Percentiles rank a stretch among this genome's conserved stretches.
Evolutionary conservation across 2,329 filamentous ascomycete species (phyloP).

Genomic region (Fusarium praegraminearum): DNA sequence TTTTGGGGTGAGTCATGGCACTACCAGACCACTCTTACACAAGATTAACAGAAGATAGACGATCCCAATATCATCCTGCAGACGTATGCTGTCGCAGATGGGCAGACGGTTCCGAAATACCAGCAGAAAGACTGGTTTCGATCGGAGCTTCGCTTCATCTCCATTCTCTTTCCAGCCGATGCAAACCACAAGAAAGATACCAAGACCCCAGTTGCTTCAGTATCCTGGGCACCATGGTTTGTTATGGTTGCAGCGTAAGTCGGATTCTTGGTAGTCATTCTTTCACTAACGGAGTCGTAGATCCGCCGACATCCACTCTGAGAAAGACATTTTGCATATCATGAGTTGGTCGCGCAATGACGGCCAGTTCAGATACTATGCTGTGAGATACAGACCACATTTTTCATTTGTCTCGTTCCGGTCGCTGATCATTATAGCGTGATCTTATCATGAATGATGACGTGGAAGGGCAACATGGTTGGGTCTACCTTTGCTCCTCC

Average conservation of each 20-base stretch:
- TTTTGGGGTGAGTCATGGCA: background rate
- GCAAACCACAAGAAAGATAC: background rate
- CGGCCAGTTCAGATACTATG: conserved; percentile 5
- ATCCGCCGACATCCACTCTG: background rate
- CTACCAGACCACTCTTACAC: accelerated
- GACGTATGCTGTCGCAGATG: conserved; percentile 7
- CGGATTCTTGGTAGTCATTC: background rate
- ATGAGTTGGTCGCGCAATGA: conserved; percentile 4
- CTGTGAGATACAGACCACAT: background rate
- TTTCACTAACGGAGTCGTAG: background rate
- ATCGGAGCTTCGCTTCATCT: conserved; percentile 5
- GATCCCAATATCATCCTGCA: background rate
- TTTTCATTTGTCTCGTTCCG: background rate
- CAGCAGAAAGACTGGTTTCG: conserved; percentile 4
- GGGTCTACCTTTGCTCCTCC: conserved; percentile 7
- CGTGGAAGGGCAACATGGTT: background rate
- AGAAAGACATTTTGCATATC: conserved; percentile 2
- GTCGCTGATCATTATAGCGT: background rate
- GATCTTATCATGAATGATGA: background rate
- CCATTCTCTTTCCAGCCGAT: background rate
- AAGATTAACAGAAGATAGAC: background rate
- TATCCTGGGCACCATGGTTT: conserved; percentile 5
- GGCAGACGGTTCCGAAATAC: background rate
- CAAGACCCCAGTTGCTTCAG: background rate
- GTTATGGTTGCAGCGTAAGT: background rate